Percentiles rank a stretch among this genome's conserved stretches.
Conservation (phyloP, 305 asterid species). For the Withania somnifera region DNA sequence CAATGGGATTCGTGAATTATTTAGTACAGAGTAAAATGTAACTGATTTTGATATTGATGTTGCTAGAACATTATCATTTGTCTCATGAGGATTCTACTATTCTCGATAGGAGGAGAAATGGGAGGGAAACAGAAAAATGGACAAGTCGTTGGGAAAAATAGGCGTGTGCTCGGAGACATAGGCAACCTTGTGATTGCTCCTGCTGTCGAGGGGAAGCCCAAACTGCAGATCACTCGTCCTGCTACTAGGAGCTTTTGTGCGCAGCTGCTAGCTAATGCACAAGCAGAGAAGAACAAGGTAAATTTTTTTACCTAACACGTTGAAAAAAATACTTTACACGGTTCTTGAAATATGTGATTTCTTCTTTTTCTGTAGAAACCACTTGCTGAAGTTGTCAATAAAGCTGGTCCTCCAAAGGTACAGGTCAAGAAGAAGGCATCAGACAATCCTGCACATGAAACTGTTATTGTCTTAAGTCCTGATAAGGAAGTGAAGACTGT, state of each 20-base stretch:
- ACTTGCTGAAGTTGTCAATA: conserved; percentile 17
- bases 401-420: neutral
- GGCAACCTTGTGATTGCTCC: conserved; percentile 39
- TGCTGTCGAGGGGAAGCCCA: conserved; percentile 42
- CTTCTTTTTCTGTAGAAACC: conserved; percentile 40
- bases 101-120: conserved; percentile 1
- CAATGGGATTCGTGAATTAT: neutral
- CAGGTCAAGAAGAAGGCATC: conserved; percentile 10
- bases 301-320: neutral
- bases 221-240: conserved; percentile 41
- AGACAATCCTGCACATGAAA: conserved; percentile 10
- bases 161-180: conserved; percentile 30
- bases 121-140: conserved; percentile 20
- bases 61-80: neutral
- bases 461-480: conserved; percentile 12
- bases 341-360: neutral
- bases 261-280: conserved; percentile 74
- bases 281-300: conserved; percentile 50
- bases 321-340: neutral
- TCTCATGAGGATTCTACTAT: neutral
- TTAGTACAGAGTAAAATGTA: too few species aligned
- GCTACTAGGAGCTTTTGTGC: conserved; percentile 79
- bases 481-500: conserved; percentile 3
- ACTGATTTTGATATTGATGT: too few species aligned
- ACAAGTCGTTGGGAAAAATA: conserved; percentile 18